Conservation (phyloP, 1,139 yeast species). For the Blastobotrys capitulatus region DNA sequence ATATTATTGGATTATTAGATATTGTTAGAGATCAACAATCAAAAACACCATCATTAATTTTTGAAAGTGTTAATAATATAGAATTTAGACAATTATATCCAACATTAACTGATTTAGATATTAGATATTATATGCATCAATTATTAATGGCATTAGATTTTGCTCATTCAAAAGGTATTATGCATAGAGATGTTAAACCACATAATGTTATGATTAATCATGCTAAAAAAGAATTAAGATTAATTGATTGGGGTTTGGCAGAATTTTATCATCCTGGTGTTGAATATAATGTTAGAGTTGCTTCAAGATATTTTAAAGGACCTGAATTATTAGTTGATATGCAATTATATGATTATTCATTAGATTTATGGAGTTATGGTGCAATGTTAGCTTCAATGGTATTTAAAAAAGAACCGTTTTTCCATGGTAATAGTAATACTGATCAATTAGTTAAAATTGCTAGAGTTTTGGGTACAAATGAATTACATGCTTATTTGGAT, state of each 20-base stretch:
- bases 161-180: slow-evolving; percentile 91
- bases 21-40: slow-evolving; percentile 74
- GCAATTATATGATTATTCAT: slow-evolving; percentile 82
- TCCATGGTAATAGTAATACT: slow-evolving; percentile 90
- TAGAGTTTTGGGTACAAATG: slow-evolving; percentile 82
- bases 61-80: slow-evolving; percentile 77
- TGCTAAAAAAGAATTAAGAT: slow-evolving; percentile 52
- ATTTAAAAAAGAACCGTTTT: slow-evolving; percentile 92
- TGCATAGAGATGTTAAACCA: slow-evolving; percentile 96
- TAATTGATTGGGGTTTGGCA: slow-evolving; percentile 96
- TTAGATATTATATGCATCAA: slow-evolving; percentile 80
- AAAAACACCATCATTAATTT: slow-evolving; percentile 87
- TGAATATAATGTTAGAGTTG: slow-evolving; percentile 91
- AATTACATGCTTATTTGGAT: slow-evolving; percentile 58
- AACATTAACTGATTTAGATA: slow-evolving; percentile 68
- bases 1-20: slow-evolving; percentile 68
- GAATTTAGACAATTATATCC: slow-evolving; percentile 87
- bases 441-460: slow-evolving; percentile 93
- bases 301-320: slow-evolving; percentile 90
- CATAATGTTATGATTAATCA: slow-evolving; percentile 97
- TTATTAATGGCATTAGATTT: slow-evolving; percentile 78
- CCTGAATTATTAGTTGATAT: slow-evolving; percentile 87
- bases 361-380: slow-evolving; percentile 93
- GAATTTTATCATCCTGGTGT: slow-evolving; percentile 90
- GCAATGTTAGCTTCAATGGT: slow-evolving; percentile 96